Evolutionary conservation across 192 early-diverging fungal genomes (phyloP).

Genomic region (Coemansia sp.): DNA sequence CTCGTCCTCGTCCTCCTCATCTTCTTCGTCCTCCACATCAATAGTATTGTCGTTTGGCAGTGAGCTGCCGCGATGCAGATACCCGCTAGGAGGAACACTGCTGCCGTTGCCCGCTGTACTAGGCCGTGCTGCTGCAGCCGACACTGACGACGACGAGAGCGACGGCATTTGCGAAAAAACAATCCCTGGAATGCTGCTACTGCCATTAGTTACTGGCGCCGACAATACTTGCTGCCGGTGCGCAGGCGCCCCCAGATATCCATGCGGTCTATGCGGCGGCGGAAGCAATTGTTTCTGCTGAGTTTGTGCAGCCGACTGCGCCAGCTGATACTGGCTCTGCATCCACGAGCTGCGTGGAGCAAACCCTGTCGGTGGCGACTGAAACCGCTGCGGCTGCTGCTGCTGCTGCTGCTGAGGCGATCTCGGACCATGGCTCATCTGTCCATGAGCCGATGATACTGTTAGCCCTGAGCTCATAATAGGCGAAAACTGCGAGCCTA

Average conservation of each 20-base stretch:
- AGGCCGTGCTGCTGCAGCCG: background rate
- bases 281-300: background rate
- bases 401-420: background rate
- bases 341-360: background rate
- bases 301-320: background rate
- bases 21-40: background rate
- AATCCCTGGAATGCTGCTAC: slow-evolving; percentile 9
- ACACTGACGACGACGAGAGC: slow-evolving; percentile 7
- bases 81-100: background rate
- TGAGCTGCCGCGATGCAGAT: background rate
- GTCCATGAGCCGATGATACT: background rate
- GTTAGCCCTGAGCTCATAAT: slow-evolving; percentile 1
- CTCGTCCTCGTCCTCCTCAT: slow-evolving; percentile 12
- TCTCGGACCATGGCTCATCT: background rate
- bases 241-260: background rate
- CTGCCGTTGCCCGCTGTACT: background rate
- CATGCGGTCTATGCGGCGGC: background rate
- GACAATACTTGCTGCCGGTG: slow-evolving; percentile 4
- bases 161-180: slow-evolving; percentile 52
- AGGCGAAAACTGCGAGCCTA: slow-evolving; percentile 44
- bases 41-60: slow-evolving; percentile 1
- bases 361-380: background rate
- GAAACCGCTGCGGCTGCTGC: slow-evolving; percentile 9
- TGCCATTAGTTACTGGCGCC: background rate
- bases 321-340: background rate